A percentile compares a stretch with the other conserved stretches of the same genome.
Conservation (phyloP, 768 basidiomycete species). For the Leccinum pellstonianum region DNA sequence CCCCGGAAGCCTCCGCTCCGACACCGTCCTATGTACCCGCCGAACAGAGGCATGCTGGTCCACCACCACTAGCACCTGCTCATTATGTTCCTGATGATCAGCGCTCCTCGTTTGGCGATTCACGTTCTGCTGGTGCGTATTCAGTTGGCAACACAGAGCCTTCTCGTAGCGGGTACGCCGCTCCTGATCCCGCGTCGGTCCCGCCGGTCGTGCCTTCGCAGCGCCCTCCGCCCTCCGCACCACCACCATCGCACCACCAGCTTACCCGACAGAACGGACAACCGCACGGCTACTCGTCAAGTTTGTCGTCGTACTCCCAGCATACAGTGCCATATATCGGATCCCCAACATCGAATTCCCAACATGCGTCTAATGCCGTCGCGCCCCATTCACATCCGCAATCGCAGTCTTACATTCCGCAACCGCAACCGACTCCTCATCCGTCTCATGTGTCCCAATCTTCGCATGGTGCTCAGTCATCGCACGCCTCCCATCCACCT, state of each 20-base stretch:
- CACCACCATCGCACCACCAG: constrained; percentile 19
- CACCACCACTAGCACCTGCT: constrained; percentile 8
- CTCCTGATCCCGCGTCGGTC: constrained; percentile 16
- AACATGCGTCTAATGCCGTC: constrained; percentile 11
- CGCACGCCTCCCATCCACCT: constrained; percentile 17
- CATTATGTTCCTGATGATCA: constrained; percentile 20
- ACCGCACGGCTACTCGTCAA: constrained; percentile 18
- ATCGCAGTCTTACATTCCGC: constrained; percentile 28
- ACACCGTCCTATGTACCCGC: constrained; percentile 16
- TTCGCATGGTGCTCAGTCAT: constrained; percentile 15
- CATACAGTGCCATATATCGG: constrained; percentile 16
- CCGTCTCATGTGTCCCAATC: constrained; percentile 15
- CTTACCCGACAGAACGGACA: constrained; percentile 20
- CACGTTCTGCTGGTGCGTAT: constrained; percentile 22
- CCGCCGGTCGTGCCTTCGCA: constrained; percentile 19
- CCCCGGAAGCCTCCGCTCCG: constrained; percentile 16
- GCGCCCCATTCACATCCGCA: constrained; percentile 23
- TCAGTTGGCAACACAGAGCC: constrained; percentile 7
- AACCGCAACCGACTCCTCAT: constrained; percentile 10
- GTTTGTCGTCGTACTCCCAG: constrained; percentile 17
- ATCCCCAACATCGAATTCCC: constrained; percentile 20
- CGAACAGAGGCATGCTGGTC: constrained; percentile 22
- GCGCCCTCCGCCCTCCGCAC: constrained; percentile 13
- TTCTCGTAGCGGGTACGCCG: constrained; percentile 14
- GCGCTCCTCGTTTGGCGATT: constrained; percentile 23